Base-by-base conservation (phyloP, 2,329 filamentous ascomycete genomes). In the Colletotrichum lentis region DNA sequence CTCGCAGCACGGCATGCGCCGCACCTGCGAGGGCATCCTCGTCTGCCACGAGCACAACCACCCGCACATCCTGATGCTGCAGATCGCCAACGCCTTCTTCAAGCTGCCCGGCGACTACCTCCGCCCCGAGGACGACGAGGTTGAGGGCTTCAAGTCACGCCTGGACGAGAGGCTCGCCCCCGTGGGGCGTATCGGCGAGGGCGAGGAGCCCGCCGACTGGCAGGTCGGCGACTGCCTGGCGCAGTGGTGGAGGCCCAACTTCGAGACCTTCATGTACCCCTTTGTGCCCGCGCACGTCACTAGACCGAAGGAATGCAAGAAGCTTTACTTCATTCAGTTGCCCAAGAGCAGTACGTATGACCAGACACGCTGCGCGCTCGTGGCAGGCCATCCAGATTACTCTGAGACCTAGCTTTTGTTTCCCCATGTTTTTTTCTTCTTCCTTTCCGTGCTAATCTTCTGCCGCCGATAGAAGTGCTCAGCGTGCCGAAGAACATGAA, bases 401-500 rank as follows among this genome's bases (percentile, higher is more conserved):
- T 27, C 27, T 27, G 27, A 7, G 27, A 27, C 6, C 27, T 27
- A 7, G 6, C 27, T 7, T 27, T 27, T 27, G n/a, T n/a, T n/a
- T n/a, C n/a, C n/a, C n/a, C n/a, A n/a, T n/a, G n/a, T 27, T 8
- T 27, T 27, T 1, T 8, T 27, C 2, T 27, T 8, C 6, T 27
- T 27, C 8, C 8, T 27, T 27, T 27, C 27, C 8, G 8, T 27
- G 27, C 56, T 70, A 73, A 78, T 73, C 74, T 52, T 46, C 35
- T 7, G 14, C 22, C 20, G 24, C 8, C 20, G 8, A 64, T 77
- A 97, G 94, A 97, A 82, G 92, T 98, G 16, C 86, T 99, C 50
- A 96, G 92, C 75, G 96, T 99, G 10, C 96, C 96, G 0, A 99
- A 99, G 83, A 99, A 99, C 81, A 98, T 99, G 96, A 99, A 99